Percentiles rank a stretch among this genome's conserved stretches.
Evolutionary conservation across 305 asterid species (phyloP).

Genomic region (Fraxinus greggii): DNA sequence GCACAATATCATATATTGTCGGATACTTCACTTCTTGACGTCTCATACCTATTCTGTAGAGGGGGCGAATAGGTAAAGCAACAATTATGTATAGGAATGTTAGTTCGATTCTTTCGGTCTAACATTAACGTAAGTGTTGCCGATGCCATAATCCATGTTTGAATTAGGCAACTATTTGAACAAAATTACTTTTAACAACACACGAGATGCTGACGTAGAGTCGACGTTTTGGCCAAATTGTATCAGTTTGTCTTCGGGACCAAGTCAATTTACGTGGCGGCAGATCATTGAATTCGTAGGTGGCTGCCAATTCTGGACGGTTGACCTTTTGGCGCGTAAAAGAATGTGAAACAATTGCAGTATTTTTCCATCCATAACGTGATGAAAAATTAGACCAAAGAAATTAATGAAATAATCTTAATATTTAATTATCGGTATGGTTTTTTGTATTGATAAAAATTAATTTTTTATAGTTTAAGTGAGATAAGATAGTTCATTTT

Average conservation of each 20-base stretch:
- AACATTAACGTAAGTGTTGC: neutral
- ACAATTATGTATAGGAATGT: neutral
- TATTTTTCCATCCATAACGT: neutral
- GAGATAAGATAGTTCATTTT: neutral
- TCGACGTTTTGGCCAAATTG: neutral
- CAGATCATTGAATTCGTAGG: slow-evolving; percentile 2
- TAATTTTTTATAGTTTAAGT: neutral
- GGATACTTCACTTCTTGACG: neutral
- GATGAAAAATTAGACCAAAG: neutral
- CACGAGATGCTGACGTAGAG: slow-evolving; percentile 19
- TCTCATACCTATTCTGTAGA: neutral
- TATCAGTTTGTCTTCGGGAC: slow-evolving; percentile 18
- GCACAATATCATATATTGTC: neutral
- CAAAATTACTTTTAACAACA: neutral
- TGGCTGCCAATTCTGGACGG: slow-evolving; percentile 11
- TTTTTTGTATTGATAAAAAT: too few relatives aligned
- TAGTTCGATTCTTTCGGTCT: neutral
- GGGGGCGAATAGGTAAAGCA: neutral
- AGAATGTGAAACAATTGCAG: neutral
- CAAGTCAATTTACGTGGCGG: slow-evolving; percentile 37
- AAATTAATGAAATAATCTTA: neutral
- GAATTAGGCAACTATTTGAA: neutral
- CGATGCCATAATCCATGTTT: neutral
- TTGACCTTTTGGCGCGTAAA: slow-evolving; percentile 23
- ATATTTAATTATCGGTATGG: too few relatives aligned